phyloP scores from a whole-genome alignment of 2,329 filamentous ascomycete species.

The Aspergillus bombycis region DNA sequence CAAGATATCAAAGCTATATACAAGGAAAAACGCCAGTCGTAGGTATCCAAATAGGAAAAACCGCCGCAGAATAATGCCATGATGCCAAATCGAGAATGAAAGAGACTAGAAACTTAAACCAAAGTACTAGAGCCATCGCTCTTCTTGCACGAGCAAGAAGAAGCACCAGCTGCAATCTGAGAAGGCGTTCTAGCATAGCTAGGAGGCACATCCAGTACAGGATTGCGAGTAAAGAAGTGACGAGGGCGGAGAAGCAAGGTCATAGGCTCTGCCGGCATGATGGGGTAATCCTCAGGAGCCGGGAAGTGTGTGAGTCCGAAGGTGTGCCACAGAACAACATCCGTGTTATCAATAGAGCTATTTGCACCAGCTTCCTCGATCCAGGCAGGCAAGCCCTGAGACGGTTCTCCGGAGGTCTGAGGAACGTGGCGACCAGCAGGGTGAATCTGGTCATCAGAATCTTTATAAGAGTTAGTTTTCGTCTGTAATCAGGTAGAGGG shows the following conservation, averaged over 20 bases:
- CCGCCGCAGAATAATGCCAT: not conserved
- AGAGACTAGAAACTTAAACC: slow-evolving; percentile 29
- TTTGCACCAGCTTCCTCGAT: slow-evolving; percentile 66
- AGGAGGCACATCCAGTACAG: slow-evolving; percentile 78
- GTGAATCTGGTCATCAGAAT: slow-evolving; percentile 79
- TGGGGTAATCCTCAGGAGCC: slow-evolving; percentile 83
- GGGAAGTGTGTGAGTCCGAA: slow-evolving; percentile 92
- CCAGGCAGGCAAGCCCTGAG: slow-evolving; percentile 74
- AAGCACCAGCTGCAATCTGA: slow-evolving; percentile 58
- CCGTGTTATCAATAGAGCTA: slow-evolving; percentile 74
- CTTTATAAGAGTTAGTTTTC: slow-evolving; percentile 44
- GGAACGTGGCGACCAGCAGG: slow-evolving; percentile 86
- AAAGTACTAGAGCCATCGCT: slow-evolving; percentile 42
- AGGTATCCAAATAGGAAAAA: not conserved
- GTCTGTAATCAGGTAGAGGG: not conserved
- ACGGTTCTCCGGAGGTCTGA: slow-evolving; percentile 80
- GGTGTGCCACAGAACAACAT: slow-evolving; percentile 91
- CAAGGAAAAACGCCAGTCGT: not conserved
- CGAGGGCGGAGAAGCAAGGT: slow-evolving; percentile 75
- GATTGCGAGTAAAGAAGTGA: slow-evolving; percentile 82
- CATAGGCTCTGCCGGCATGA: slow-evolving; percentile 90
- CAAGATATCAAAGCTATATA: not conserved
- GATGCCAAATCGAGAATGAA: not conserved
- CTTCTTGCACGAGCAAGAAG: slow-evolving; percentile 39
- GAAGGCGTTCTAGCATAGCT: slow-evolving; percentile 74